Conservation (phyloP, 2,329 filamentous ascomycete species). For the Fusarium redolens region DNA sequence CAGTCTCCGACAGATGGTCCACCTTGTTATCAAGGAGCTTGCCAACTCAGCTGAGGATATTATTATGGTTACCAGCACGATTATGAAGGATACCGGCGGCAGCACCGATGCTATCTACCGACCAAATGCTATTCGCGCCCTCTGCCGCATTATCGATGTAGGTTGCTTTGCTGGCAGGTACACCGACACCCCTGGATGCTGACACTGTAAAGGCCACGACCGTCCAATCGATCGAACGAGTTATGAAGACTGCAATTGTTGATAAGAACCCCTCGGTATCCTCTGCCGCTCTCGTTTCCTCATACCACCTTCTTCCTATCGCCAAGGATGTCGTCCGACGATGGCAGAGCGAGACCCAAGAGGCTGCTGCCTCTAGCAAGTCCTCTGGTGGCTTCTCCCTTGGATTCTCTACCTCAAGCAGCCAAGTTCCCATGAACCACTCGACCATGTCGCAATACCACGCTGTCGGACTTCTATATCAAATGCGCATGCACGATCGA, state of each 20-base stretch:
- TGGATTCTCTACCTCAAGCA: constrained; percentile 85
- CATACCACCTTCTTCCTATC: constrained; percentile 96
- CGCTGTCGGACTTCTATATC: constrained; percentile 95
- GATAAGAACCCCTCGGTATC: constrained; percentile 98
- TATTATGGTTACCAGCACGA: constrained; percentile 99
- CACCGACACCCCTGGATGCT: constrained; percentile 42
- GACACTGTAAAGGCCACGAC: constrained; percentile 78
- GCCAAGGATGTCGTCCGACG: constrained; percentile 94
- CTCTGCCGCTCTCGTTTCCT: constrained; percentile 94
- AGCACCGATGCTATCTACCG: constrained; percentile 94
- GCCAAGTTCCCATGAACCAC: constrained; percentile 83
- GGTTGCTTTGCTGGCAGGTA: constrained; percentile 48
- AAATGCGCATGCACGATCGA: constrained; percentile 96
- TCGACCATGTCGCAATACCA: constrained; percentile 99
- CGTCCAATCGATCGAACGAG: constrained; percentile 96
- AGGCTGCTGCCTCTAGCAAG: constrained; percentile 91
- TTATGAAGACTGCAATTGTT: constrained; percentile 99
- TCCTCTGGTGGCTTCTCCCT: constrained; percentile 90
- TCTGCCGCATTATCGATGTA: constrained; percentile 97
- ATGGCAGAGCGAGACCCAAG: constrained; percentile 99
- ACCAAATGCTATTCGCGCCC: constrained; percentile 93
- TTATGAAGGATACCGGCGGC: constrained; percentile 99
- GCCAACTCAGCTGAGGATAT: constrained; percentile 96
- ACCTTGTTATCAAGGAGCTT: constrained; percentile 97
- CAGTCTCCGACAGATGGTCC: constrained; percentile 97